Conservation (phyloP, 2,329 filamentous ascomycete genomes). For the Colletotrichum chrysophilum region DNA sequence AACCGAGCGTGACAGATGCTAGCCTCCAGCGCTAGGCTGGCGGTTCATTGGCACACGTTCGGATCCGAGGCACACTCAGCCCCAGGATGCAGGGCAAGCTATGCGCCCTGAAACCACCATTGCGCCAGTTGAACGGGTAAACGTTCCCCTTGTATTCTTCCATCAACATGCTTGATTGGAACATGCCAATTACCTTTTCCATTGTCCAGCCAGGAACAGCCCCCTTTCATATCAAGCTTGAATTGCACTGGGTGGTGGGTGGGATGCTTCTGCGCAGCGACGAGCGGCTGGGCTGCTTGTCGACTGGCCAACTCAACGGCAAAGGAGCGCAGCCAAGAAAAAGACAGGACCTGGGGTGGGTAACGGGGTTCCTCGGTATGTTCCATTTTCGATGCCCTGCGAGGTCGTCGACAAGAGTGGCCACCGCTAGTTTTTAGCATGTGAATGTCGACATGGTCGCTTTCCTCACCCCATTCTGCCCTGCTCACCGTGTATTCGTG, state of each 20-base stretch:
- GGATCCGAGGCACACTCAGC: conserved; percentile 19
- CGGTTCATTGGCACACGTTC: conserved; percentile 11
- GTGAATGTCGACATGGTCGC: conserved; percentile 12
- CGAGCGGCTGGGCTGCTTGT: neutral
- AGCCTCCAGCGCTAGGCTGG: conserved; percentile 9
- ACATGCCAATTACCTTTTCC: neutral
- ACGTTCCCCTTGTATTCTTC: neutral
- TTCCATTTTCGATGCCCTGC: neutral
- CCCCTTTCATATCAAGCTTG: conserved; percentile 3
- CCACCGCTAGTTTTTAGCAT: conserved; percentile 17
- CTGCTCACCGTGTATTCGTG: neutral
- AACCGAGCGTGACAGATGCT: conserved; percentile 17
- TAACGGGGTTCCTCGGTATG: conserved; percentile 12
- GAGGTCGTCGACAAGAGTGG: neutral
- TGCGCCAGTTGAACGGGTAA: conserved; percentile 18
- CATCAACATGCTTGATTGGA: neutral
- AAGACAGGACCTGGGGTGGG: neutral
- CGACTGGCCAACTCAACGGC: neutral
- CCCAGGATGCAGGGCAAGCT: conserved; percentile 9
- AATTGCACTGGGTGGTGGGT: neutral
- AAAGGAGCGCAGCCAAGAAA: conserved; percentile 1
- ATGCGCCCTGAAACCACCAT: conserved; percentile 22
- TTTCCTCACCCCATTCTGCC: neutral
- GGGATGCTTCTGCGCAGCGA: neutral
- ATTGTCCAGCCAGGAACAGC: neutral